Percentiles rank a stretch among this genome's conserved stretches.
These are phyloP conservation scores for Phylloporus sp. DNA, from an alignment of 768 basidiomycete species.

Conservation along the genomic window DNA sequence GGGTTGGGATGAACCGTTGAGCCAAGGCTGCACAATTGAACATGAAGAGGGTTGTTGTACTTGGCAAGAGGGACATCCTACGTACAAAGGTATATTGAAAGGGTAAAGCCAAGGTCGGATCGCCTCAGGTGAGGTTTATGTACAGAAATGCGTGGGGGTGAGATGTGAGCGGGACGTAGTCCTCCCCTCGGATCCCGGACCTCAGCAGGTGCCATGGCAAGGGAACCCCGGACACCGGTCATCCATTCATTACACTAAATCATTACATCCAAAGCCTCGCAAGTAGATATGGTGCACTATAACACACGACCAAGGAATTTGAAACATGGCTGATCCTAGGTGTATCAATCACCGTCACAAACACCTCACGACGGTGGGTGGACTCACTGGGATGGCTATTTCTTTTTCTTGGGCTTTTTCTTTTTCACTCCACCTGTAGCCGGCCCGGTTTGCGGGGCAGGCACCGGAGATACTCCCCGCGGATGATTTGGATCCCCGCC, in stretches of 20 bases:
- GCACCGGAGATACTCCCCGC: slow-evolving; percentile 31
- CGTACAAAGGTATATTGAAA: slow-evolving; percentile 10
- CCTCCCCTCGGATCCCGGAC: not conserved
- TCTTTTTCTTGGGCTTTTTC: slow-evolving; percentile 82
- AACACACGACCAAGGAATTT: slow-evolving; percentile 1
- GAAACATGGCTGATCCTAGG: slow-evolving; percentile 4
- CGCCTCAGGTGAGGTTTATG: slow-evolving; percentile 22
- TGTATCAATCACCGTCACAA: slow-evolving; percentile 1
- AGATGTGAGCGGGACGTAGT: slow-evolving; percentile 1
- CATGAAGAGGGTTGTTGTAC: slow-evolving; percentile 10
- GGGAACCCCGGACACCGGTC: slow-evolving; percentile 23
- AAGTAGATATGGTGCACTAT: slow-evolving; percentile 4
- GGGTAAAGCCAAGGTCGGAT: not conserved
- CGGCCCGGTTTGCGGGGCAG: slow-evolving; percentile 30
- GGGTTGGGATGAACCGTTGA: slow-evolving; percentile 1
- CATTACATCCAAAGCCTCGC: not conserved
- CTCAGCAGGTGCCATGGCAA: slow-evolving; percentile 6
- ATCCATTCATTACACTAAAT: not conserved
- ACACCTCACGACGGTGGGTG: not conserved
- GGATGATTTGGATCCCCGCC: slow-evolving; percentile 23
- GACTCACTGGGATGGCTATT: slow-evolving; percentile 34
- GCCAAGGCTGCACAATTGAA: not conserved
- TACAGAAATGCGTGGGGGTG: slow-evolving; percentile 8
- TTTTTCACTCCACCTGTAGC: slow-evolving; percentile 68
- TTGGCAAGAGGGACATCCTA: not conserved